A percentile compares a stretch with the other conserved stretches of the same genome.
Conservation (phyloP, 179 eudicot genomes). For the Nepenthes alata region DNA sequence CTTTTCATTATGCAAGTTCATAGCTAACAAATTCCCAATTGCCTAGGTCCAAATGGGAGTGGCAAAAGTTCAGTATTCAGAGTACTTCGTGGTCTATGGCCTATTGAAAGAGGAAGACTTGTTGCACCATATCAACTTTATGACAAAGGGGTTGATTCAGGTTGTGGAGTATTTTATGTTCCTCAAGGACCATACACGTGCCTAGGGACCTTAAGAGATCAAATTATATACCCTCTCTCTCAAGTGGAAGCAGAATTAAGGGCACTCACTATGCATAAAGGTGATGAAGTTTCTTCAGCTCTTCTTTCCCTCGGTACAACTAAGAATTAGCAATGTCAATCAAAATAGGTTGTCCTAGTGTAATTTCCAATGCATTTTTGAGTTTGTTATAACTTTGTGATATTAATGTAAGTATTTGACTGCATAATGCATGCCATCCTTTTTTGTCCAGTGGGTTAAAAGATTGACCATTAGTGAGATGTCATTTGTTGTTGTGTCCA, state of each 20-base stretch:
- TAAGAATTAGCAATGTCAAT: too few species aligned
- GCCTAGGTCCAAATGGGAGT: conserved; percentile 92
- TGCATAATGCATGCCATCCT: background rate
- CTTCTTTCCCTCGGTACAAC: background rate
- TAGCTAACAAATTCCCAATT: conserved; percentile 10
- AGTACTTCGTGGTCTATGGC: conserved; percentile 94
- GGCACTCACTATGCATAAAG: conserved; percentile 23
- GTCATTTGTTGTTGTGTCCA: too few species aligned
- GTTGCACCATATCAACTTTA: conserved; percentile 44
- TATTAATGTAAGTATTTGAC: background rate
- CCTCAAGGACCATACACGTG: conserved; percentile 94
- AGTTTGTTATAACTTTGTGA: too few species aligned
- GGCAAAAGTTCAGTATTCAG: conserved; percentile 95
- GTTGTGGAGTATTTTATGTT: conserved; percentile 72
- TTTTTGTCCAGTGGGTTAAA: background rate
- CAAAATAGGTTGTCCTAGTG: too few species aligned
- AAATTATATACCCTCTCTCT: conserved; percentile 87
- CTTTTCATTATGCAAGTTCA: conserved; percentile 2
- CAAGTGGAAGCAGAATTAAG: conserved; percentile 60
- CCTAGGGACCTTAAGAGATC: conserved; percentile 89
- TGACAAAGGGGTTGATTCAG: conserved; percentile 36
- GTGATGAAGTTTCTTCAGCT: conserved; percentile 17
- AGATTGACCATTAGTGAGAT: background rate
- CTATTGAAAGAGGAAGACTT: conserved; percentile 62
- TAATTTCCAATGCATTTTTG: too few species aligned